Conservation (phyloP, 2,329 filamentous ascomycete species). For the Venturia pyrina region DNA sequence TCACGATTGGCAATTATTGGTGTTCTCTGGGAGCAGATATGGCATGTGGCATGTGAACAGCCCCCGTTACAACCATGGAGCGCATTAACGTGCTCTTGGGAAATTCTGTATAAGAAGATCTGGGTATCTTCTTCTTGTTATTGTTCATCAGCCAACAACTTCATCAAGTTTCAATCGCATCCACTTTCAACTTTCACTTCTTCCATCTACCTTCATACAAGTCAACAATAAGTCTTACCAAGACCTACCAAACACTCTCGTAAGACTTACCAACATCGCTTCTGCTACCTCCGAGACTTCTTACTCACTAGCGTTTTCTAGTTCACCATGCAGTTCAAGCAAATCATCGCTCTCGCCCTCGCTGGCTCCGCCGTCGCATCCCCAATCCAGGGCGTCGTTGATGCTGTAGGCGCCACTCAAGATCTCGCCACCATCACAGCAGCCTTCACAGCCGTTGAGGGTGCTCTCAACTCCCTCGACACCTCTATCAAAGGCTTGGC, state of each 20-base stretch:
- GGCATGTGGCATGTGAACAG: not conserved
- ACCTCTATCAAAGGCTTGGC: constrained; percentile 1
- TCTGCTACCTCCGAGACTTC: not conserved
- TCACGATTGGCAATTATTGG: not conserved
- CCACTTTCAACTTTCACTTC: not conserved
- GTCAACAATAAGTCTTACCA: not conserved
- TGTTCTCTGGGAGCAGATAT: not conserved
- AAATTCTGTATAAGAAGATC: not conserved
- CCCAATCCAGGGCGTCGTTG: not conserved
- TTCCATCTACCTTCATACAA: not conserved
- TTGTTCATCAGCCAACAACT: not conserved
- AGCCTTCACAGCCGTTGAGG: not conserved
- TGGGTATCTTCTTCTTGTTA: not conserved
- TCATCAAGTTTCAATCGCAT: not conserved
- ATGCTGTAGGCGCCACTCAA: not conserved
- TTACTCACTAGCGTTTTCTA: not conserved
- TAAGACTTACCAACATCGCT: not conserved
- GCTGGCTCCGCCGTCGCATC: constrained; percentile 5
- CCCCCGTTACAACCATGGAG: not conserved
- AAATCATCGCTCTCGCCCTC: constrained; percentile 2
- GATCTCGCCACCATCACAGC: not conserved
- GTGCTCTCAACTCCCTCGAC: constrained; percentile 5
- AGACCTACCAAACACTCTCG: not conserved
- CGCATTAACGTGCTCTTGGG: not conserved
- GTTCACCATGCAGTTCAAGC: constrained; percentile 8